Evolutionary conservation across 108 stramenopile genomes (phyloP).

Genomic region (Pseudonitzschia delicatissima): DNA sequence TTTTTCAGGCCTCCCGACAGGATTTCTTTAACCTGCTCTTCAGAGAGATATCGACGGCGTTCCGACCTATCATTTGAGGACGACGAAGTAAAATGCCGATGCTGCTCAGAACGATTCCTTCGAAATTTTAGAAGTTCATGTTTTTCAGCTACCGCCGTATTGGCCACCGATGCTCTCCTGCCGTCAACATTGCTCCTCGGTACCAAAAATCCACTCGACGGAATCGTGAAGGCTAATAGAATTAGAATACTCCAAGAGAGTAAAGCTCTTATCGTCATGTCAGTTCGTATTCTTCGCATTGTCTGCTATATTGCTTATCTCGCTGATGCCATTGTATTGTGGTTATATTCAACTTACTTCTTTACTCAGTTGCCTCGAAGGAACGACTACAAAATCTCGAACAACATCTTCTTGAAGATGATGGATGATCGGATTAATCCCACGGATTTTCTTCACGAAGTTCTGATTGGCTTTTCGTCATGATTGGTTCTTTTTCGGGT

Average conservation of each 20-base stretch:
- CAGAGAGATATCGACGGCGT: not conserved
- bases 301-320: no score
- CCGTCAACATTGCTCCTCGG: not conserved
- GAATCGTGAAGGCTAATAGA: not conserved
- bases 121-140: not conserved
- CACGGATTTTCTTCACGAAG: no score
- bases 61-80: not conserved
- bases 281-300: not conserved
- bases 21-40: not conserved
- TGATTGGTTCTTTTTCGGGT: no score
- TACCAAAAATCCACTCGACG: not conserved
- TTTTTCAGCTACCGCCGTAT: not conserved
- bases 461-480: no score
- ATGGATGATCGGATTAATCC: no score
- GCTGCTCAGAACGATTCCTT: not conserved
- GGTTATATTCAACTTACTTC: no score
- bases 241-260: not conserved
- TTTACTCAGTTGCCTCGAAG: no score
- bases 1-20: conserved; percentile 3
- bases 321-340: no score
- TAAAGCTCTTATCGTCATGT: not conserved
- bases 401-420: no score
- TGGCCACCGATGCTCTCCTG: not conserved
- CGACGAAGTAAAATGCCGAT: not conserved
- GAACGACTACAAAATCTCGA: no score